Evolutionary conservation across 148 eudicot genomes (phyloP), one percentile per base, ranked within the genome.

Genomic region (Silene uniflora): DNA sequence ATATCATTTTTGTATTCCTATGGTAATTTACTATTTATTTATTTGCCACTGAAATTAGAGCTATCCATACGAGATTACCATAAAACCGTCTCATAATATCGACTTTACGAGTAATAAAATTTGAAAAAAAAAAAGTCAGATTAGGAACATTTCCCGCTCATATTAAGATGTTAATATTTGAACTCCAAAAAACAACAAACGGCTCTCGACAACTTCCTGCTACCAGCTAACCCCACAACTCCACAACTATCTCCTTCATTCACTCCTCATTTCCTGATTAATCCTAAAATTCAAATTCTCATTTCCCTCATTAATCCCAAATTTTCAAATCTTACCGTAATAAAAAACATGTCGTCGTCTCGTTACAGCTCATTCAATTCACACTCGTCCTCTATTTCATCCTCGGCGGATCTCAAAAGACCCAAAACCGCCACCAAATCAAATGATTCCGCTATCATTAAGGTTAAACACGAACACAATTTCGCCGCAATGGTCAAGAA

Each of bases 401-500:
- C 44, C 9, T 84, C 86, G 42, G 54, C 85, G 0, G 92, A 91
- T 13, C 75, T 74, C 59, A 76, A 81, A 25, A 61, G 70, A 17
- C 74, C 68, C n/a, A 75, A 76, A 32, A 64, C 82, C 12, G 10
- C 69, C 42, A 18, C 81, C 64, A 55, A 73, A 7, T 78, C 84
- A 18, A 75, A 49, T 29, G 83, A 82, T 16, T 12, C 86, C 39
- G 75, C 83, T 14, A 87, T 83, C 62, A 78, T 70, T 32, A 85
- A 79, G 46, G 65, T 80, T n/a, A 81, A 58, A 61, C 82, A 76
- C 42, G 81, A 77, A 7, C 90, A 84, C 29, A 93, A 83, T 74
- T 84, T 93, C 75, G 78, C 79, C 0, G 71, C 91, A 6, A 86
- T 93, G 91, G 89, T 93, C 16, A 93, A 83, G 89, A 93, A 87